These are phyloP conservation scores for Fomitopsis serialis DNA, from an alignment of 768 basidiomycete species.

Conservation along the genomic window DNA sequence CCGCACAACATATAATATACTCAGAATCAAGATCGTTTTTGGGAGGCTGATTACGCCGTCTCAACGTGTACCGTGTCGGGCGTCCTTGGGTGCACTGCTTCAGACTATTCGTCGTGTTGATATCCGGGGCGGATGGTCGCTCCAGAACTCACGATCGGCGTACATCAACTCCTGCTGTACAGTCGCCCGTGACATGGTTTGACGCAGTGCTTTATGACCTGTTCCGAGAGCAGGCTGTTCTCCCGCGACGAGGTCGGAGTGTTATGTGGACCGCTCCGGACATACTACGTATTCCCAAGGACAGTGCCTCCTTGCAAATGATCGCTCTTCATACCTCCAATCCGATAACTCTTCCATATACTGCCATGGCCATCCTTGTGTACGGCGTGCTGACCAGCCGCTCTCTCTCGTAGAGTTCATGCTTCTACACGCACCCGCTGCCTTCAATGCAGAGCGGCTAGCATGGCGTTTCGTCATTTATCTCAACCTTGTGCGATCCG, in stretches of 20 bases:
- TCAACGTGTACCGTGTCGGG: too few species aligned
- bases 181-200: too few species aligned
- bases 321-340: not conserved
- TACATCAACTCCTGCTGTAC: too few species aligned
- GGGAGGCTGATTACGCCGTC: too few species aligned
- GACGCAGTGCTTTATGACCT: not conserved
- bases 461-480: conserved; percentile 89
- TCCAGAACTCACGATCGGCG: too few species aligned
- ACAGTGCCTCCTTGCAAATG: not conserved
- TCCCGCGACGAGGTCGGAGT: not conserved
- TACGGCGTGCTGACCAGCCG: not conserved
- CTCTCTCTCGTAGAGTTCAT: conserved; percentile 63
- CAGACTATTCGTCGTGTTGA: too few species aligned
- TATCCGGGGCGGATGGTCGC: too few species aligned
- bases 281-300: not conserved
- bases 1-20: too few species aligned
- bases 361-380: not conserved
- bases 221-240: not conserved
- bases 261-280: not conserved
- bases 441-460: conserved; percentile 74
- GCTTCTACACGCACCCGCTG: conserved; percentile 68
- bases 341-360: not conserved
- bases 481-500: conserved; percentile 79
- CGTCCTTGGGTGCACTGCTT: too few species aligned
- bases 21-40: too few species aligned